Conservation (phyloP, 345 rosid species). For the Leavenworthia alabamica region DNA sequence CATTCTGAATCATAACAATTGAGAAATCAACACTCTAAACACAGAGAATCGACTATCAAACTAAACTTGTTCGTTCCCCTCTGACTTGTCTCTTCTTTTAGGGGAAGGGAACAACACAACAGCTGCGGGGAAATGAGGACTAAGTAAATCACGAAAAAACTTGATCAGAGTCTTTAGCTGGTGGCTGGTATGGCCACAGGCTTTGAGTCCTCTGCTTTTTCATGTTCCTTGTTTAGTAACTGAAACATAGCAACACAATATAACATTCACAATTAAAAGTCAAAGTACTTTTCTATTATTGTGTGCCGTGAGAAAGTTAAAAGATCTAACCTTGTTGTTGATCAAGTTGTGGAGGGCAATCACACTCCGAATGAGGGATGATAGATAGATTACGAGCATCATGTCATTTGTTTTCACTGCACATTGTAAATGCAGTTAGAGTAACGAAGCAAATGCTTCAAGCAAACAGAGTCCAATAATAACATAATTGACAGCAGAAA, state of each 20-base stretch:
- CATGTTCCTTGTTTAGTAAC: constrained; percentile 90
- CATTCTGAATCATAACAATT: constrained; percentile 12
- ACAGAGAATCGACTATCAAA: background rate
- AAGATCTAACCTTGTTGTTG: constrained; percentile 67
- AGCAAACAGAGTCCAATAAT: background rate
- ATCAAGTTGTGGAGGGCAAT: constrained; percentile 94
- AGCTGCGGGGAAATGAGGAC: constrained; percentile 13
- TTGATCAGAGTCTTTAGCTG: constrained; percentile 16
- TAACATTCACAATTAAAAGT: background rate
- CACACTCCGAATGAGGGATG: constrained; percentile 74
- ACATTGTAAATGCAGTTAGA: constrained; percentile 3
- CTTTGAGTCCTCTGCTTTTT: constrained; percentile 73
- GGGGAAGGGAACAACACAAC: constrained; percentile 12
- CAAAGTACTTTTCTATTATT: background rate
- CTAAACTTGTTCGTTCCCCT: background rate
- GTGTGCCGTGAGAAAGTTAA: background rate
- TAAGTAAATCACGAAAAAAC: background rate
- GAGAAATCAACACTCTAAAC: background rate
- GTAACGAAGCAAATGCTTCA: background rate
- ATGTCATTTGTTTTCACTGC: constrained; percentile 89
- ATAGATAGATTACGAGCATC: constrained; percentile 80
- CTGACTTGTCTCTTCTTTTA: background rate
- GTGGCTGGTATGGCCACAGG: constrained; percentile 46
- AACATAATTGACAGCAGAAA: background rate
- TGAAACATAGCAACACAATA: constrained; percentile 29